phyloP scores from a whole-genome alignment of 176 grass and related monocot genomes.

The Musa schizocarpa region DNA sequence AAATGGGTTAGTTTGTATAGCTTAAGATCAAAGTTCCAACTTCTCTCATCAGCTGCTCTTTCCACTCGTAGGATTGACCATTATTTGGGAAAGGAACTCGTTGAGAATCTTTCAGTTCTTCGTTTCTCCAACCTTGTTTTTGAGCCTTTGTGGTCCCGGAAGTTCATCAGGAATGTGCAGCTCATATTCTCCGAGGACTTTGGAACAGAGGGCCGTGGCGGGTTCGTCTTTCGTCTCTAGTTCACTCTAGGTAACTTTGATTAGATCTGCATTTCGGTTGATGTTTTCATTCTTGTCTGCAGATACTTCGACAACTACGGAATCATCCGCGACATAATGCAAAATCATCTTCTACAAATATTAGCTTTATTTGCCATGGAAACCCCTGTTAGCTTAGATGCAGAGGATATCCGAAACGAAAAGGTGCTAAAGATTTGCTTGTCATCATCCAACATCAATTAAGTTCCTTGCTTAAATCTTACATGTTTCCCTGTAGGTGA shows the following conservation, averaged over 20 bases:
- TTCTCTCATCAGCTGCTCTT: not conserved
- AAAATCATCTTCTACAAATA: slow-evolving; percentile 94
- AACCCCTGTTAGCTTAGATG: slow-evolving; percentile 80
- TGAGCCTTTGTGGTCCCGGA: slow-evolving; percentile 80
- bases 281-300: slow-evolving; percentile 4
- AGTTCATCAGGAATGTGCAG: slow-evolving; percentile 89
- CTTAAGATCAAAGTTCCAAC: not conserved
- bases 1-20: not conserved
- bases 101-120: slow-evolving; percentile 94
- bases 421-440: slow-evolving; percentile 34
- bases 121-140: slow-evolving; percentile 98
- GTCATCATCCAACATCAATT: not conserved
- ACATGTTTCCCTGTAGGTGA: slow-evolving; percentile 36
- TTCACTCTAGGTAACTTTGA: not conserved
- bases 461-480: too few species aligned
- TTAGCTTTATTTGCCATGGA: slow-evolving; percentile 95
- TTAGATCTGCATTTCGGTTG: not conserved
- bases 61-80: slow-evolving; percentile 65
- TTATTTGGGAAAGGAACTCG: slow-evolving; percentile 93
- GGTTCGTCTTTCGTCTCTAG: slow-evolving; percentile 37
- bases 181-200: slow-evolving; percentile 93
- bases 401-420: slow-evolving; percentile 94
- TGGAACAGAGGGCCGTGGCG: slow-evolving; percentile 84
- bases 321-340: slow-evolving; percentile 97
- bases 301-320: slow-evolving; percentile 94